Base-by-base conservation (phyloP, 805 yeast genomes). In the Pichia nakasei region DNA sequence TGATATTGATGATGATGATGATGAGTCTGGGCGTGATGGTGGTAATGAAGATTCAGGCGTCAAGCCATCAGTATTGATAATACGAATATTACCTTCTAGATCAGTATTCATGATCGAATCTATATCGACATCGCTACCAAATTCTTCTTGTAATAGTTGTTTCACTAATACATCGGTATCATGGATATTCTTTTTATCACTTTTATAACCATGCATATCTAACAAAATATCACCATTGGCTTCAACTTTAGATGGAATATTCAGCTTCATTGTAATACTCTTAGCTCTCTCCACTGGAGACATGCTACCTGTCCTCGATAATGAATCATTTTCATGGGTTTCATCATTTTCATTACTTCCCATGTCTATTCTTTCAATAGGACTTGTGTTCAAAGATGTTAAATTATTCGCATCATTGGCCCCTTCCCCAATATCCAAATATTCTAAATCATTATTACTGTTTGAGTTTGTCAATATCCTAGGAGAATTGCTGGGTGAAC, bases 181-280 rank as follows among this genome's bases (percentile, higher is more conserved):
- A 41, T 80, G 80, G 35, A 84, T 76, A 59, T 82, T 86, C 52
- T 80, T 78, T 41, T 80, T 83, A 54, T 82, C 87, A 29, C 95
- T 83, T 63, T 89, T 91, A 65, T 93, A 93, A 17, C 98, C 98
- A 54, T 88, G 94, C 81, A 91, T 86, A 64, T 93, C 98, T 37
- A 93, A 66, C 35, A 88, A 75, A 53, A 93, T 71, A 57, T 88
- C 96, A 12, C 98, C 98, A 55, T 86, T 85, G 48, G 82, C 81
- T 49, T 85, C 95, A 32, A 89, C 75, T 52, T 80, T 85, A 24
- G 94, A 81, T 1, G 97, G 96, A 27, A 93, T 88, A 57, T 88
- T 78, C 35, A 86, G 69, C 57, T 73, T 79, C 51, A 76, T 73
- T 22, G 91, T 77, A 21, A 86, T 66, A 35, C 76, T 76, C 47